phyloP scores from a whole-genome alignment of 179 eudicot species.

The Silene vulgaris region DNA sequence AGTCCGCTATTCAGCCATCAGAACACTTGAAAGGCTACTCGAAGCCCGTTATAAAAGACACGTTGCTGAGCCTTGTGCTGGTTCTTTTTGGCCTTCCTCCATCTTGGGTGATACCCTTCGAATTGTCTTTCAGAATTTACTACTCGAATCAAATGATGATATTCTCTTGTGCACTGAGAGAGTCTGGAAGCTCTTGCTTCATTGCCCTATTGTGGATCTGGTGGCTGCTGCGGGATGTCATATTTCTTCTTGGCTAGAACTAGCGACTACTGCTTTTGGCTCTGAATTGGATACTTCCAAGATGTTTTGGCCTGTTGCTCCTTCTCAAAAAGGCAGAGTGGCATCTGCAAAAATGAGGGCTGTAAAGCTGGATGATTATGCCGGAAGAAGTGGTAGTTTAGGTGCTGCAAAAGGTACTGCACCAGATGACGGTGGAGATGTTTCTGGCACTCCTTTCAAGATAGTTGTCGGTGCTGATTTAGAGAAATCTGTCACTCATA shows the following conservation, averaged over 20 bases:
- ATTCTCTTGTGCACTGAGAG: constrained; percentile 85
- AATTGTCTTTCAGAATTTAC: constrained; percentile 89
- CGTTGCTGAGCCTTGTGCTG: constrained; percentile 43
- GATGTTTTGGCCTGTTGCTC: constrained; percentile 94
- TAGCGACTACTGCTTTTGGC: constrained; percentile 85
- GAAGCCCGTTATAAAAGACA: constrained; percentile 70
- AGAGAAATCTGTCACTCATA: constrained; percentile 80
- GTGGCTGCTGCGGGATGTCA: constrained; percentile 61
- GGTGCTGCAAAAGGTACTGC: constrained; percentile 41
- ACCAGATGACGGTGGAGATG: constrained; percentile 53
- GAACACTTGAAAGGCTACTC: constrained; percentile 71
- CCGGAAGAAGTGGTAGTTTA: constrained; percentile 28
- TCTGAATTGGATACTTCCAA: constrained; percentile 71
- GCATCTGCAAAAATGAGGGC: constrained; percentile 93
- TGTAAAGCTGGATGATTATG: constrained; percentile 53
- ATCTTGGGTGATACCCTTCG: constrained; percentile 86
- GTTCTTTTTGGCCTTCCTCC: constrained; percentile 85
- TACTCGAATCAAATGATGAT: constrained; percentile 84
- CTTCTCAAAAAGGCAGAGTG: constrained; percentile 78
- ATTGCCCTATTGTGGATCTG: constrained; percentile 68
- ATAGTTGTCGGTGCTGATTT: constrained; percentile 86
- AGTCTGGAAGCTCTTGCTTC: constrained; percentile 86
- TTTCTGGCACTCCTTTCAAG: constrained; percentile 47
- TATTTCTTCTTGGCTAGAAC: constrained; percentile 80
- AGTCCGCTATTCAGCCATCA: constrained; percentile 78